phyloP scores from a whole-genome alignment of 2,329 filamentous ascomycete genomes.

The Cladophialophora chaetospira region DNA sequence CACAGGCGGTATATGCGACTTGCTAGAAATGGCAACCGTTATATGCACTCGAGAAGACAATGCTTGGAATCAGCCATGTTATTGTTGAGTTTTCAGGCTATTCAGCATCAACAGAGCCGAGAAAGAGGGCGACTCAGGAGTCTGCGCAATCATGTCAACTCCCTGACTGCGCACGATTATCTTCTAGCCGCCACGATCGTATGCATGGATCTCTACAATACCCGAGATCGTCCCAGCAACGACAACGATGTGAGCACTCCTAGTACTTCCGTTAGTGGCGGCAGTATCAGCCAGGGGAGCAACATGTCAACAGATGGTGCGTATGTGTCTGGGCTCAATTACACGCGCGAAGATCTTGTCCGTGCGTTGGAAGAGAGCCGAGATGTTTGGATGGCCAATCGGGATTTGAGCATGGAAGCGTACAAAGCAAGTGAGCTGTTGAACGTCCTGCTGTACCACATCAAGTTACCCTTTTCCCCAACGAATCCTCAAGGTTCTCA shows the following conservation, averaged over 20 bases:
- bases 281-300: slow-evolving; percentile 29
- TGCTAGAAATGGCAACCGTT: slow-evolving; percentile 76
- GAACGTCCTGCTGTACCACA: slow-evolving; percentile 80
- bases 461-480: slow-evolving; percentile 47
- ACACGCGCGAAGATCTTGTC: slow-evolving; percentile 70
- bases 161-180: slow-evolving; percentile 81
- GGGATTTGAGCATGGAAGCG: slow-evolving; percentile 81
- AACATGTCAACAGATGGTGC: slow-evolving; percentile 22
- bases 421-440: slow-evolving; percentile 81
- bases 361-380: slow-evolving; percentile 70
- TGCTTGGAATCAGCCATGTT: slow-evolving; percentile 86
- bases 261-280: slow-evolving; percentile 34
- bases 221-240: slow-evolving; percentile 42
- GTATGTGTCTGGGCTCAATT: slow-evolving; percentile 28
- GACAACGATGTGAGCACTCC: slow-evolving; percentile 52
- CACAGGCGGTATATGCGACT: slow-evolving; percentile 84
- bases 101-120: slow-evolving; percentile 73
- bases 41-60: slow-evolving; percentile 77
- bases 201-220: slow-evolving; percentile 75
- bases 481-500: slow-evolving; percentile 31
- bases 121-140: slow-evolving; percentile 70
- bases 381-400: slow-evolving; percentile 76
- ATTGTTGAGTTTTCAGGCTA: slow-evolving; percentile 74
- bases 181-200: slow-evolving; percentile 83
- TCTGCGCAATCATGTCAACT: slow-evolving; percentile 76